Evolutionary conservation across 305 asterid species (phyloP).

Genomic region (Caryopteris hybrid): DNA sequence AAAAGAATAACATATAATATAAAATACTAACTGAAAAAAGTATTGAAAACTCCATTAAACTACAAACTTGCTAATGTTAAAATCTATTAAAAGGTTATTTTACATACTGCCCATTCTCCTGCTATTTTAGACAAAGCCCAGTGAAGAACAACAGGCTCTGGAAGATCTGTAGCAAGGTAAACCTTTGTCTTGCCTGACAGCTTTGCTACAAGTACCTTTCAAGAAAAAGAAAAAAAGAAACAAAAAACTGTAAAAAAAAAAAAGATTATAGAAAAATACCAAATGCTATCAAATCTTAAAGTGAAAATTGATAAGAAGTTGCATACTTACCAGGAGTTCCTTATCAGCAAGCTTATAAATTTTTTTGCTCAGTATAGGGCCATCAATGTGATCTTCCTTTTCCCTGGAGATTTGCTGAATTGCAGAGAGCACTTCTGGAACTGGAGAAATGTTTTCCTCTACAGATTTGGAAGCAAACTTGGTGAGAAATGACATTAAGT

Average conservation of each 20-base stretch:
- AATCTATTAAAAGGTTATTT: conserved; percentile 6
- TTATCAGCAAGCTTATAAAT: conserved; percentile 55
- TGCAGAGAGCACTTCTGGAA: conserved; percentile 52
- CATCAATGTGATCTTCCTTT: conserved; percentile 64
- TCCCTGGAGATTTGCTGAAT: conserved; percentile 46
- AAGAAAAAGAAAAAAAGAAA: conserved; percentile 24
- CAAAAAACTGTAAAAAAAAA: conserved; percentile 24
- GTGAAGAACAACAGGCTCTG: conserved; percentile 79
- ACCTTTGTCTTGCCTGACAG: conserved; percentile 56
- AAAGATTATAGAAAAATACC: conserved; percentile 6
- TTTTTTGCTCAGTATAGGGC: conserved; percentile 46
- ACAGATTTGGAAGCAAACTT: conserved; percentile 42
- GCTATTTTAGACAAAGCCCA: conserved; percentile 89
- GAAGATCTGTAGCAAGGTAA: conserved; percentile 77
- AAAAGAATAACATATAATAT: not conserved
- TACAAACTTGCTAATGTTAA: not conserved
- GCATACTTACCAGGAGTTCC: conserved; percentile 73
- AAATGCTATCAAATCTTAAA: not conserved
- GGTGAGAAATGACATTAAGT: conserved; percentile 51
- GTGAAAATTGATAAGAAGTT: conserved; percentile 13
- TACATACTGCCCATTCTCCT: conserved; percentile 89
- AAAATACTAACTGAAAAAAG: not conserved
- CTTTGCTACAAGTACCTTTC: conserved; percentile 76
- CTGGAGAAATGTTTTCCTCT: conserved; percentile 40
- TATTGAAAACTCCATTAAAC: not conserved